phyloP scores from a whole-genome alignment of 2,329 filamentous ascomycete species.

The Daldinia sp. region DNA sequence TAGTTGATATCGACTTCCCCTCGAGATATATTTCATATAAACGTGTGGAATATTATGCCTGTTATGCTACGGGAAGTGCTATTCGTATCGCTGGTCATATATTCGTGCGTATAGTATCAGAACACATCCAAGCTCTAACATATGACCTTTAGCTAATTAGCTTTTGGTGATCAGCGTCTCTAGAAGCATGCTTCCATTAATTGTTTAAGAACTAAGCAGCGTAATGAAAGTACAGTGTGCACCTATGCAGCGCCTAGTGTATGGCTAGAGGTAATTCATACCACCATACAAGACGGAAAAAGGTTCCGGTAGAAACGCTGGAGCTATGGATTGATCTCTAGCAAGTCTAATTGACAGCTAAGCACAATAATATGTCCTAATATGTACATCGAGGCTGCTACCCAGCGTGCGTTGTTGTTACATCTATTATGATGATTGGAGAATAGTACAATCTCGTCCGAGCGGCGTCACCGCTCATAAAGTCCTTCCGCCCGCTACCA shows the following conservation, averaged over 20 bases:
- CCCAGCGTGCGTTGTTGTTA: conserved; percentile 1
- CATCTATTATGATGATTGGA: conserved; percentile 2
- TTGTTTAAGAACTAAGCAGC: too few relatives aligned
- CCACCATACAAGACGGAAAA: background rate
- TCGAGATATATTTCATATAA: background rate
- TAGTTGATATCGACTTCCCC: background rate
- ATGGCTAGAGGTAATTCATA: background rate
- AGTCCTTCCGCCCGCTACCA: conserved; percentile 58
- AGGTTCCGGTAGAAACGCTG: background rate
- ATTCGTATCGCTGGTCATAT: background rate
- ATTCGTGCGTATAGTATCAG: background rate
- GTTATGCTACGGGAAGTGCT: background rate
- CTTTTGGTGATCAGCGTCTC: too few relatives aligned
- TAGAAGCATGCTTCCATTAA: background rate
- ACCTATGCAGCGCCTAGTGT: background rate
- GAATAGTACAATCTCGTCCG: background rate
- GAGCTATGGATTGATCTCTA: background rate
- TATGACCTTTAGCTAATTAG: background rate
- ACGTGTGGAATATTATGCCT: background rate
- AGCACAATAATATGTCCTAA: background rate
- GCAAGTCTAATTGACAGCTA: background rate
- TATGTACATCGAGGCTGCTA: background rate
- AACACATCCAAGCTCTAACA: background rate
- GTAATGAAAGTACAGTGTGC: background rate
- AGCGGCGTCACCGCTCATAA: background rate